These are phyloP conservation scores for Prunus yedoensis DNA, from an alignment of 331 rosid species.

Conservation along the genomic window DNA sequence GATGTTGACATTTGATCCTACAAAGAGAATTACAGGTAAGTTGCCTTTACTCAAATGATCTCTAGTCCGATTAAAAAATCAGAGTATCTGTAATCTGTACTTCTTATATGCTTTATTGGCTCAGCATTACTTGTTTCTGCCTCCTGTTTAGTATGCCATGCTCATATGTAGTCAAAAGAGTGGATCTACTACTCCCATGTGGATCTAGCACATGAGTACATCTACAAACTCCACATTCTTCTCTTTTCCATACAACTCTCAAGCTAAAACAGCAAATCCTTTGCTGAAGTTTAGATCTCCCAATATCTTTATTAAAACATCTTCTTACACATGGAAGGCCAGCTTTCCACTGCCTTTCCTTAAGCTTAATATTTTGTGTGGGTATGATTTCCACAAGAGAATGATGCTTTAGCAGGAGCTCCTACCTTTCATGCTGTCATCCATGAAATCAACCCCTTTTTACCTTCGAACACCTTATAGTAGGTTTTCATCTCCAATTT, in stretches of 20 bases:
- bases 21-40: conserved; percentile 87
- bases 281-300: not conserved
- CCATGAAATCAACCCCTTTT: not conserved
- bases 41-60: conserved; percentile 22
- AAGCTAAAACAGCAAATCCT: not conserved
- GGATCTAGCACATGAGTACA: not conserved
- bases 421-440: not conserved
- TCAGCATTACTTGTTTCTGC: not conserved
- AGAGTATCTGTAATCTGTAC: not conserved
- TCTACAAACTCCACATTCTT: not conserved
- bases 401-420: not conserved
- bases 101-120: conserved; percentile 7
- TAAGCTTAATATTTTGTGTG: not conserved
- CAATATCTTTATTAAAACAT: no score
- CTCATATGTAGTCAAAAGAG: not conserved
- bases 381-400: not conserved
- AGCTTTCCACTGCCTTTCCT: not conserved
- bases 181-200: no score
- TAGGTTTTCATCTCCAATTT: not conserved
- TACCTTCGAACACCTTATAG: not conserved
- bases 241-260: not conserved
- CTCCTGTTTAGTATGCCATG: not conserved
- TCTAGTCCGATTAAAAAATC: not conserved
- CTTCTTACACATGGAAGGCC: not conserved
- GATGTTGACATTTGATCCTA: conserved; percentile 94